Base-by-base conservation (phyloP, 768 basidiomycete species). In the Mycena rebaudengoi region DNA sequence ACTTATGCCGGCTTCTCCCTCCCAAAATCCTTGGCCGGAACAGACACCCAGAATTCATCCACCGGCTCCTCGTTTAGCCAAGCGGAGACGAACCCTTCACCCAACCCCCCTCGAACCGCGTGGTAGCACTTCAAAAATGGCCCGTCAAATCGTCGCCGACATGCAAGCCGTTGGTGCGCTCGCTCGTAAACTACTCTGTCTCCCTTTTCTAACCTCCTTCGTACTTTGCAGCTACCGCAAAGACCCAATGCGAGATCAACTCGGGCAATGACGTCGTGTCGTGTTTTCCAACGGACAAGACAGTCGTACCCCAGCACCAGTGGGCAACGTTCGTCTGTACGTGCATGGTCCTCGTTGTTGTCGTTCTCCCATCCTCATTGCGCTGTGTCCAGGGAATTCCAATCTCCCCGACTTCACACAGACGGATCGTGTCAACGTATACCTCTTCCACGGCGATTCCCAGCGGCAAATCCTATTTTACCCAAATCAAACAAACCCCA, bases 321-420 rank as follows among this genome's bases (percentile, higher is more conserved):
- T 93, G 86, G 83, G 86, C 88, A 5, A 84, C 88, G 35, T 89
- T 95, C 72, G 87, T 95, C 71, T 96, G 94, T 93, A 72, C 75
- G 92, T 90, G 48, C 28, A n/a, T n/a, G n/a, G n/a, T 64, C 62
- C 7, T 70, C 40, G 41, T 61, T 64, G 33, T 62, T 65, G n/a
- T 35, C 56, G 10, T 51, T 45, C 35, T 39, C 43, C 63, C 61
- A 33, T 20, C 70, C 61, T 65, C 53, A 54, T 73, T 52, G 52
- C 23, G 46, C 58, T 62, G 56, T 46, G 18, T 26, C 25, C 74
- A 93, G 91, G 92, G 92, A 94, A 95, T 71, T 89, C 87, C 64
- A 82, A 83, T 59, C 82, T 87, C 33, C 91, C 92, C 7, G 82
- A 88, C 62, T 80, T 91, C 51, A 84, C 83, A 35, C 90, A 90